Evolutionary conservation across 2,329 filamentous ascomycete species (phyloP), one percentile per base, ranked within the genome.

Genomic region (Ambrosiella cleistominuta): DNA sequence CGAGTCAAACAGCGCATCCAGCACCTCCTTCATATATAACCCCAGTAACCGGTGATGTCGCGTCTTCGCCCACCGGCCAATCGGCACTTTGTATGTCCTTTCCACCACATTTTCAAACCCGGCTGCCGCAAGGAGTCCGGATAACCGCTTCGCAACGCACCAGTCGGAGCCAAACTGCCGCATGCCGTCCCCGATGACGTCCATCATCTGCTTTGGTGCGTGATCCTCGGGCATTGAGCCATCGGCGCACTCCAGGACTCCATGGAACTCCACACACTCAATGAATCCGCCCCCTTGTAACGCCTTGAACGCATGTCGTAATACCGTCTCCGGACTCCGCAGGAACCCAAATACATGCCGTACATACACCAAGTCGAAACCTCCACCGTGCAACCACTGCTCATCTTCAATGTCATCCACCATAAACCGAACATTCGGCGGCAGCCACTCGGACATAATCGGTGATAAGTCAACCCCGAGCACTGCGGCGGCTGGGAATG

Each of bases 381-480:
- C 69, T 3, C 71, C 67, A 54, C 35, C 70, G 27, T 60, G 69
- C 3, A 68, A 62, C 81, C 81, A 85, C 7, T 77, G 72, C n/a
- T 60, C 59, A 52, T 76, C 71, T 62, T 82, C 78, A 55, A 75
- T 74, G 64, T 84, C 80, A 63, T 84, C 81, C 8, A 85, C 73
- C 60, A 81, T 70, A 68, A 83, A 83, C 7, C 71, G 72, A n/a
- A 79, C 72, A 64, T 83, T 83, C 9, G 76, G 72, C 13, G 80
- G 81, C 11, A 82, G 71, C 67, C 70, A 72, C 40, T 66, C 67
- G 1, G 72, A 71, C 62, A 76, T 73, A 17, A 75, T 75, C 1
- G 74, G 71, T 2, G 71, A 73, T 15, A 75, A 62, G 56, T 75
- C 71, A 35, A 69, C 71, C 50, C 71, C 72, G 13, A 71, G 59